Evolutionary conservation across 2,329 filamentous ascomycete genomes (phyloP), one percentile per base, ranked within the genome.

Genomic region (Tolypocladium inflatum): DNA sequence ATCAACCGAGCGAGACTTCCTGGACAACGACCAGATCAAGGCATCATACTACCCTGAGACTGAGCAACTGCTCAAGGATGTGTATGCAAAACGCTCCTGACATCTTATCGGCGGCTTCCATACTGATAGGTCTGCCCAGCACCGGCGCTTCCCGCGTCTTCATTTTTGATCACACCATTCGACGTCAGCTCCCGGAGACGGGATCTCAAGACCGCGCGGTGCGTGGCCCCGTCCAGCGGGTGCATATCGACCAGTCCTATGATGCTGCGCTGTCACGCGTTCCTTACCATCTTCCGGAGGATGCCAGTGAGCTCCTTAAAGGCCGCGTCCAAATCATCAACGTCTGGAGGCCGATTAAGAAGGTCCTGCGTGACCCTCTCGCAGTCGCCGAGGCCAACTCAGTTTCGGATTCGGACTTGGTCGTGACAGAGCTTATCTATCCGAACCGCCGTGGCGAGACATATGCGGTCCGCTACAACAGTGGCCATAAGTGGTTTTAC

Each of bases 41-140:
- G 66, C 74, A 33, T 4, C 75, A 7, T 92, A 91, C 72, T 92
- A 92, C 70, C 80, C 86, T 0, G 88, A 91, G 68, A 83, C 89
- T 3, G 85, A 90, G 67, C 72, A 83, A 54, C 69, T 91, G 23
- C 70, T 91, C 0, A 86, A 86, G 58, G 80, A 84, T 4, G 79
- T 68, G 86, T 66, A 68, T 62, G 74, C 33, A 35, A 10, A 35
- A 35, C 33, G 33, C 33, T 10, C 33, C 33, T 11, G 9, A 35
- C 10, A 7, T 35, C 9, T 10, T 10, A 35, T 35, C 33, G 33
- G 33, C 33, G 33, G 10, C 33, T 35, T 35, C 33, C 8, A 64
- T n/a, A 61, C 48, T 57, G 4, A n/a, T 35, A 7, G n/a, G 5
- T 15, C 30, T 3, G 4, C 17, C 10, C 54, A 84, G 81, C 37